phyloP scores from a whole-genome alignment of 192 early-diverging fungal genomes.

The Mortierella alpina region DNA sequence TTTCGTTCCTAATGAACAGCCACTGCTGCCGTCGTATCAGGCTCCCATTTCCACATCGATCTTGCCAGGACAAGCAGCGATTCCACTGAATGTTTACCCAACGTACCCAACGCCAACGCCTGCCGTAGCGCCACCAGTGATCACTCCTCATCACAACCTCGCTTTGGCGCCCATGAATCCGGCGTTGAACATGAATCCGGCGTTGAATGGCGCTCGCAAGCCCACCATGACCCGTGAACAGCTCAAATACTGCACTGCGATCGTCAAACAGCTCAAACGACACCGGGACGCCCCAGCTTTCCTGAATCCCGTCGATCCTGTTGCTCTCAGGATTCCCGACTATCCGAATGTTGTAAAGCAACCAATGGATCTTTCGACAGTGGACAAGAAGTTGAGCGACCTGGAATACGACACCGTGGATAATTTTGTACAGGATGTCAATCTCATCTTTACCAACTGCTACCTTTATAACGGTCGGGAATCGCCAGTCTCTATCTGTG shows the following conservation, averaged over 20 bases:
- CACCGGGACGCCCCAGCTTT: constrained; percentile 91
- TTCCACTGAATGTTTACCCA: background rate
- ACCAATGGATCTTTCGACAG: constrained; percentile 85
- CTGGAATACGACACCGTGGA: constrained; percentile 71
- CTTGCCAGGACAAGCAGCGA: no score
- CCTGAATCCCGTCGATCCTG: constrained; percentile 81
- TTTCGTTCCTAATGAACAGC: background rate
- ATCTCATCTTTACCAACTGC: constrained; percentile 83
- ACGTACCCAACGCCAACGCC: background rate
- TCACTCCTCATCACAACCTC: no score
- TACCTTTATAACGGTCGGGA: constrained; percentile 84
- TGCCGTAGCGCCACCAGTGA: no score
- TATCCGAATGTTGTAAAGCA: constrained; percentile 77
- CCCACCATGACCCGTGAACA: constrained; percentile 81
- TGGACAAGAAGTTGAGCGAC: constrained; percentile 74
- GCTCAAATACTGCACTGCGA: constrained; percentile 82
- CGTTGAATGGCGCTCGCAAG: constrained; percentile 33
- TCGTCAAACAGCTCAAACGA: constrained; percentile 79
- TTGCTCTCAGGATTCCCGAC: constrained; percentile 83
- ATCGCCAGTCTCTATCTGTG: constrained; percentile 74
- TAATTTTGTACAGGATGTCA: constrained; percentile 75
- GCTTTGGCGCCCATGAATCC: background rate
- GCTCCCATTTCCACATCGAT: no score
- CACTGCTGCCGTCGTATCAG: background rate
- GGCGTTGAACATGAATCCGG: background rate